A percentile compares a stretch with the other conserved stretches of the same genome.
Conservation (phyloP, 1,139 yeast genomes). For the Kurtzmaniella natalensis region DNA sequence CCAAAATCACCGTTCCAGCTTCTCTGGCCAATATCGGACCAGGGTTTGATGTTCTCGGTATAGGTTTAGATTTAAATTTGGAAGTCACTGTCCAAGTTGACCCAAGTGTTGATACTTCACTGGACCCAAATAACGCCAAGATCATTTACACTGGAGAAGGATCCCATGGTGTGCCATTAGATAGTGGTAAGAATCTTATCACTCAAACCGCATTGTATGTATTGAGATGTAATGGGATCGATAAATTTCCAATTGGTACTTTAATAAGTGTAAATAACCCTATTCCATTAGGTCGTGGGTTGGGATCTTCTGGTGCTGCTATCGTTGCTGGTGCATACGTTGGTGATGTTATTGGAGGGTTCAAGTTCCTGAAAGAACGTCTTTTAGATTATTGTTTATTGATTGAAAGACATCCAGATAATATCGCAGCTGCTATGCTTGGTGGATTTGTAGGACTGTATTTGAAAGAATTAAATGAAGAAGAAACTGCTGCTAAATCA, state of each 20-base stretch:
- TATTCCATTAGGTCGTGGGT: constrained; percentile 92
- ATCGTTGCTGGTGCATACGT: constrained; percentile 96
- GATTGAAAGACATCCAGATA: constrained; percentile 98
- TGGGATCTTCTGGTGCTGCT: constrained; percentile 98
- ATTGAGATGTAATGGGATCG: constrained; percentile 72
- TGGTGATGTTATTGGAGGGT: constrained; percentile 77
- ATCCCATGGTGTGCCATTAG: constrained; percentile 71
- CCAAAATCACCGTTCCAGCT: constrained; percentile 74
- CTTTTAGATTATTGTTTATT: constrained; percentile 91
- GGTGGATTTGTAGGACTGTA: constrained; percentile 98
- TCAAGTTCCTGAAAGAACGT: constrained; percentile 70
- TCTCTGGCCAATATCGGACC: constrained; percentile 98
- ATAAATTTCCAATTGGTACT: constrained; percentile 82
- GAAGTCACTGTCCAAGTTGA: constrained; percentile 67
- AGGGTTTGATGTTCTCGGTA: constrained; percentile 94
- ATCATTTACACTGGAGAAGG: constrained; percentile 74
- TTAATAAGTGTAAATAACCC: constrained; percentile 78
- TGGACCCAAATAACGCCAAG: constrained; percentile 66
- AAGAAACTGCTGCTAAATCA: constrained; percentile 68
- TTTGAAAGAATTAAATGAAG: constrained; percentile 69
- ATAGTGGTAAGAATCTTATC: constrained; percentile 73
- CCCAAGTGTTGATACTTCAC: constrained; percentile 41
- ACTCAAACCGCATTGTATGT: constrained; percentile 92
- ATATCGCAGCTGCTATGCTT: constrained; percentile 97
- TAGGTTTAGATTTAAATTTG: constrained; percentile 73